Base-by-base conservation (phyloP, 2,329 filamentous ascomycete genomes). In the Didymella exigua region DNA sequence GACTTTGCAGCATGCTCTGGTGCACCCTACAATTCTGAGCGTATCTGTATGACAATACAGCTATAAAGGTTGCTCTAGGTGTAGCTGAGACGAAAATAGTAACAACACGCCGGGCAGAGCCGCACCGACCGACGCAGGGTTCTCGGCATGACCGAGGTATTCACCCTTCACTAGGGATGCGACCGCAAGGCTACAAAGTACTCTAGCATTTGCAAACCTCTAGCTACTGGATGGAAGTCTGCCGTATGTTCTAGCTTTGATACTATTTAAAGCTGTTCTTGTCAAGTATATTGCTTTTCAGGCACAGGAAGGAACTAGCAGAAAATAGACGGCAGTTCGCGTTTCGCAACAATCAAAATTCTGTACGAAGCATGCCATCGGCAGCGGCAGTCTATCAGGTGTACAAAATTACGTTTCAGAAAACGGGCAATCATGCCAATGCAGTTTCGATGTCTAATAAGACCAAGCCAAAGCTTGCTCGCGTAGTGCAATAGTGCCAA, bases 401-500 rank as follows among this genome's bases (percentile, higher is more conserved):
- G 45, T 49, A 55, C 40, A 49, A 48, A 40, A 21, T 36, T 45
- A 49, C 52, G 36, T 49, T 47, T 30, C 41, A 48, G n/a, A 40
- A 55, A 45, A 16, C 41, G 13, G 38, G 29, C 34, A 18, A 5
- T 46, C 34, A 24, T 55, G 52, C 46, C 46, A 45, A 55, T 56
- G 53, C 36, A 50, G 30, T 34, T 46, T 42, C 33, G 24, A 44
- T 31, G 24, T 55, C 46, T 55, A 50, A 36, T 23, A 21, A 41
- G 21, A 44, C 18, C 42, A 52, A 51, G 42, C 43, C 27, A 46
- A 45, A 30, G 43, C 43, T 34, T 46, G 48, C 27, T 45, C 41
- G 14, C 50, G 33, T 37, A 34, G 49, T 52, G 48, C 49, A 46
- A 23, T 33, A 45, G 31, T 50, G 19, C 41, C 43, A 55, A 49